Base-by-base conservation (phyloP, 1,284 basidiomycete species). In the Phellopilus nigrolimitatus region DNA sequence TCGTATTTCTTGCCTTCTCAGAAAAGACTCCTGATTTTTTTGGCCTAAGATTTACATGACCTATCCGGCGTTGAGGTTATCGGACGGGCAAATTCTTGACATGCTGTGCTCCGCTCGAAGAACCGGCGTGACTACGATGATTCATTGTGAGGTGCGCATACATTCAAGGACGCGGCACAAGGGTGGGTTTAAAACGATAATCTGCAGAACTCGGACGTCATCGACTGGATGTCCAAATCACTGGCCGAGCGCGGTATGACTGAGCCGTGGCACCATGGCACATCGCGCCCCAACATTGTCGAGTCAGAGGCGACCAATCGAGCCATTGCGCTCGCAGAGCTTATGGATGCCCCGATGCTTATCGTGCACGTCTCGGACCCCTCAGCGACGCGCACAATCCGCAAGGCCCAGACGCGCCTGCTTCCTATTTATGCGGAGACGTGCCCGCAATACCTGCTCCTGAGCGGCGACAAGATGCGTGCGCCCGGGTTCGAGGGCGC, bases 391-490 rank as follows among this genome's bases (percentile, higher is more conserved):
- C 41, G 48, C 21, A 51, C 51, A 38, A 60, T 61, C 31, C 56
- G 60, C 5, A 56, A 59, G 3, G 60, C 60, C 3, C 60, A 61
- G 49, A 61, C 60, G 4, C 55, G 60, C 25, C 44, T 59, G 13
- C 58, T 61, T 15, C 60, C 60, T 10, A 59, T 61, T 33, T 60
- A 61, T 40, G 60, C 58, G 4, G 60, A 61, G 49, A 61, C 60
- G 4, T 61, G 60, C 43, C 60, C 60, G 7, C 60, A 61, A 24
- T 61, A 61, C 45, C 47, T 60, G 21, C 51, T 54, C 37, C 60
- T 61, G 4, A 56, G 56, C 17, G 56, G 56, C 4, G 57, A 61
- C 10, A 46, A 49, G 5, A 59, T 60, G 51, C 55, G 57, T 8
- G 55, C 49, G 36, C 54, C 57, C 3, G 54, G 54, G 21, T 61